These are phyloP conservation scores for Heterobasidion parviporum DNA, from an alignment of 1,284 basidiomycete genomes.

Conservation along the genomic window DNA sequence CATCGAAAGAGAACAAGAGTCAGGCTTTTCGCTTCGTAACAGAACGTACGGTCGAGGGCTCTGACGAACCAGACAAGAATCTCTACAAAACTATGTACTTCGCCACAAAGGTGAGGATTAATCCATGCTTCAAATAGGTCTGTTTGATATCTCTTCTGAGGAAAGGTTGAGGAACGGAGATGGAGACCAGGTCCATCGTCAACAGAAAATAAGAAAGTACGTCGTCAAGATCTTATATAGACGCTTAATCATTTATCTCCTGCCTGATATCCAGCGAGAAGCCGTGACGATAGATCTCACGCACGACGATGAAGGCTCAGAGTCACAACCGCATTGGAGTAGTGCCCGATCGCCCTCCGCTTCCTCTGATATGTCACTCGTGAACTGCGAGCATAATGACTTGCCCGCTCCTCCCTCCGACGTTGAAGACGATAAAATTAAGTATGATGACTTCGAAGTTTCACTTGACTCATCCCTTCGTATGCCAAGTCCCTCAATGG, in stretches of 20 bases:
- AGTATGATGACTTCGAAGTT: neutral
- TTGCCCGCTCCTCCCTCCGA: neutral
- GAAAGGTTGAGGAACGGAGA: no score
- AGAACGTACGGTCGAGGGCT: no score
- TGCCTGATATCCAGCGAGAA: neutral
- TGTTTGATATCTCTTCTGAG: no score
- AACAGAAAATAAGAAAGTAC: no score
- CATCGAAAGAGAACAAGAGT: no score
- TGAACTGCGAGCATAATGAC: neutral
- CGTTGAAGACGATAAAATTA: neutral
- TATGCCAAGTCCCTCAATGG: neutral
- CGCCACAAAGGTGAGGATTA: no score
- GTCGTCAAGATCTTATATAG: no score
- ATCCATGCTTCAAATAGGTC: no score
- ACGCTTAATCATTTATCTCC: neutral
- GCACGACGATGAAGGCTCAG: neutral
- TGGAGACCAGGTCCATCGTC: no score
- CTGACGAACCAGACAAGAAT: no score
- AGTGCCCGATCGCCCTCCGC: neutral
- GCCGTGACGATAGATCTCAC: neutral
- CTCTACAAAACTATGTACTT: no score
- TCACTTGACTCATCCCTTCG: neutral
- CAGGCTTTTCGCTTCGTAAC: no score
- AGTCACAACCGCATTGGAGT: neutral
- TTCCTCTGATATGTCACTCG: neutral